These are phyloP conservation scores for Bruguiera sexangula DNA, from an alignment of 345 rosid species.

Conservation along the genomic window DNA sequence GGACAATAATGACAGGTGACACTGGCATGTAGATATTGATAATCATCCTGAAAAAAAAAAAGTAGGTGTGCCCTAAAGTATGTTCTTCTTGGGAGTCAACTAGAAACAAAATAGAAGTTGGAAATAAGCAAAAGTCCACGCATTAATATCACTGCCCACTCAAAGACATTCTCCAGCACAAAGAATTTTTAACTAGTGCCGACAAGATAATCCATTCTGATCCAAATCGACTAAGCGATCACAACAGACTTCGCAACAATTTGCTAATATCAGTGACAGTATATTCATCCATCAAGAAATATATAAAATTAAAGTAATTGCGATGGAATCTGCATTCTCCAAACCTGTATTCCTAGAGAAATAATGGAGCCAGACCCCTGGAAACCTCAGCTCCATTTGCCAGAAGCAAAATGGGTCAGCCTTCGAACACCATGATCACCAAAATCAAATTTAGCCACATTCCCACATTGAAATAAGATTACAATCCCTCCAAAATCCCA, in stretches of 20 bases:
- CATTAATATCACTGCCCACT: background rate
- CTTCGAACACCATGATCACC: constrained; percentile 24
- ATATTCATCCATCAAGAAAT: background rate
- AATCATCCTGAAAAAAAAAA: background rate
- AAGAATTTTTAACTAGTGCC: background rate
- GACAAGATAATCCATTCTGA: background rate
- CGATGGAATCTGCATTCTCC: background rate
- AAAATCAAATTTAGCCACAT: constrained; percentile 30
- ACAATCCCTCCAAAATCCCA: constrained; percentile 7
- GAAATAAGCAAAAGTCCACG: background rate
- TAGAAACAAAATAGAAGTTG: background rate
- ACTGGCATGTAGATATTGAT: background rate
- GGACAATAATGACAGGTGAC: background rate
- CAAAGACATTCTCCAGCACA: background rate
- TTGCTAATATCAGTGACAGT: background rate
- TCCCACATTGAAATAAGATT: constrained; percentile 33
- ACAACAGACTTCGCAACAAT: background rate
- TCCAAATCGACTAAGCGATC: background rate
- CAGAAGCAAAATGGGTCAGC: constrained; percentile 26
- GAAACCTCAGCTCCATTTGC: constrained; percentile 59
- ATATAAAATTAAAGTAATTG: background rate
- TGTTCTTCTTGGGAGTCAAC: constrained; percentile 5
- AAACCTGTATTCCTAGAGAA: constrained; percentile 47
- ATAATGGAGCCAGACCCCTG: constrained; percentile 42
- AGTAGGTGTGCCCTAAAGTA: background rate